phyloP scores from a whole-genome alignment of 371 early-diverging fungal species.

The Gilbertella persicaria region DNA sequence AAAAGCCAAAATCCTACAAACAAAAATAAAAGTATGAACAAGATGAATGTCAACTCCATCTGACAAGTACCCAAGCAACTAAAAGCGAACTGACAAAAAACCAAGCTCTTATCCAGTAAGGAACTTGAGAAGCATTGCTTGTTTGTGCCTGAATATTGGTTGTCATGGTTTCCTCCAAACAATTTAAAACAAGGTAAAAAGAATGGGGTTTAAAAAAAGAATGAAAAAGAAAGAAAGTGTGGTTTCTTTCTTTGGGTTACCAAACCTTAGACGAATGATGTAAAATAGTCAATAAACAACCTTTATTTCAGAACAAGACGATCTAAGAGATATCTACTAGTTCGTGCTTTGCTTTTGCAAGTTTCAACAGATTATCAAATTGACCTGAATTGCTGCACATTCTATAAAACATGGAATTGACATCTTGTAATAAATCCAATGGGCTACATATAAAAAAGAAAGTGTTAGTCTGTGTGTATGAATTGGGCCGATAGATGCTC shows the following conservation, averaged over 20 bases:
- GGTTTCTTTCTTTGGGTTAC: too few relatives aligned
- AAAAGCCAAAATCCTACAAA: slow-evolving; percentile 39
- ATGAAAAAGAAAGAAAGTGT: too few relatives aligned
- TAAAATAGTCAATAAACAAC: too few relatives aligned
- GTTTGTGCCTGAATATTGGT: background rate
- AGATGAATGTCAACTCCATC: background rate
- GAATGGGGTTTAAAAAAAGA: too few relatives aligned
- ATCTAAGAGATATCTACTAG: slow-evolving; percentile 8
- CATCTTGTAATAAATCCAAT: slow-evolving; percentile 44
- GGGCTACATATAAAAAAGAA: slow-evolving; percentile 35
- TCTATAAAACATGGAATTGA: slow-evolving; percentile 52
- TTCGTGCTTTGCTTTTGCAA: slow-evolving; percentile 39
- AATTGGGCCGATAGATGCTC: background rate
- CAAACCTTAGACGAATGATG: too few relatives aligned
- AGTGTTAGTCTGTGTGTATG: background rate
- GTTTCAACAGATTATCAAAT: slow-evolving; percentile 51
- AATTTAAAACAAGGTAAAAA: background rate
- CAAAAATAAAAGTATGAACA: background rate
- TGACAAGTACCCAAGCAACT: slow-evolving; percentile 37
- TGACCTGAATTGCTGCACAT: slow-evolving; percentile 75
- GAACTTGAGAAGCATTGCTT: slow-evolving; percentile 18
- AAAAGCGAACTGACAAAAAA: slow-evolving; percentile 27
- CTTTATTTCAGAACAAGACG: background rate
- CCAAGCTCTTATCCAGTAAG: slow-evolving; percentile 30
- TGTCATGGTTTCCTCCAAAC: background rate